A percentile compares a stretch with the other conserved stretches of the same genome.
phyloP scores from a whole-genome alignment of 768 basidiomycete species.

The Filobasidium wieringae region DNA sequence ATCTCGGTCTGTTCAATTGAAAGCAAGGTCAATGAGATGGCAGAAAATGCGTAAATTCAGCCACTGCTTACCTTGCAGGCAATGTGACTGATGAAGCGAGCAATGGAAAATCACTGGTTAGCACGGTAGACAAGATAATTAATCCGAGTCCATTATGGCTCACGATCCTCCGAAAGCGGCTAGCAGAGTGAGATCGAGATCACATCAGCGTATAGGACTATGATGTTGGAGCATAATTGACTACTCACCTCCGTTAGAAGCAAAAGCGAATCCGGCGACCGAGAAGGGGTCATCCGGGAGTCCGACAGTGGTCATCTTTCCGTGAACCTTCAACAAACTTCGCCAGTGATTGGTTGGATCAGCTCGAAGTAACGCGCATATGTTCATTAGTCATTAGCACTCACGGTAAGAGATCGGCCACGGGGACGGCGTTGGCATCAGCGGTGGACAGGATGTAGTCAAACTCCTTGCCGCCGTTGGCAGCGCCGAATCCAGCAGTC shows the following conservation, averaged over 20 bases:
- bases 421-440: slow-evolving; percentile 41
- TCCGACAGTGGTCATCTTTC: slow-evolving; percentile 48
- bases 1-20: slow-evolving; percentile 16
- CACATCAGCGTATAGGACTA: neutral
- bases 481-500: slow-evolving; percentile 22
- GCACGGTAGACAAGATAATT: slow-evolving; percentile 18
- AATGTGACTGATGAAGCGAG: slow-evolving; percentile 38
- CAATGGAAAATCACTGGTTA: slow-evolving; percentile 24
- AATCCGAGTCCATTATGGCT: neutral
- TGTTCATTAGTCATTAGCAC: neutral
- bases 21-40: slow-evolving; percentile 1
- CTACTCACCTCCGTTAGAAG: neutral
- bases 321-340: slow-evolving; percentile 46
- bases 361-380: neutral
- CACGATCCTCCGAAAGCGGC: slow-evolving; percentile 9
- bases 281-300: slow-evolving; percentile 35
- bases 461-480: slow-evolving; percentile 22
- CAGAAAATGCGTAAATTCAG: slow-evolving; percentile 18
- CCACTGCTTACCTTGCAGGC: slow-evolving; percentile 49
- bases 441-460: slow-evolving; percentile 41
- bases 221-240: slow-evolving; percentile 25
- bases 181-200: neutral
- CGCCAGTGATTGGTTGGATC: neutral
- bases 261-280: neutral
- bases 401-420: slow-evolving; percentile 45